Conservation (phyloP, 192 early-diverging fungal genomes). For the Diversispora eburnea region DNA sequence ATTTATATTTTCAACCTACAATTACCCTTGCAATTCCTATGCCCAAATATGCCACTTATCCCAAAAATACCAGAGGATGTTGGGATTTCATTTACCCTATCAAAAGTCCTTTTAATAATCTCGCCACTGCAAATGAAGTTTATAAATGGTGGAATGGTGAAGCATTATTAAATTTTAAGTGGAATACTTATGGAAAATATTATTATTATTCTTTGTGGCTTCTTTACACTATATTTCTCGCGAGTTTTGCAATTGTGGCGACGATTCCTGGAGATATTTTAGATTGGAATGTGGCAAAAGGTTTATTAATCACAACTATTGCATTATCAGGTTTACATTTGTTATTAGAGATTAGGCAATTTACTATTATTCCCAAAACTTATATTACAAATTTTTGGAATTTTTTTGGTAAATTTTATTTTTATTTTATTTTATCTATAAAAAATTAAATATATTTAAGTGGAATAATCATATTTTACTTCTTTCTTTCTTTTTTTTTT, state of each 20-base stretch:
- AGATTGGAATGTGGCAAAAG: not conserved
- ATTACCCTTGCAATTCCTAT: too few relatives aligned
- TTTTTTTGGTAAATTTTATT: not conserved
- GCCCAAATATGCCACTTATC: too few relatives aligned
- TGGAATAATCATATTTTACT: too few relatives aligned
- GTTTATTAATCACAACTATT: not conserved
- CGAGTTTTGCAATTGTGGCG: not conserved
- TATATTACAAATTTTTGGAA: not conserved
- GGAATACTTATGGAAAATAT: slow-evolving; percentile 1
- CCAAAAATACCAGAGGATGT: too few relatives aligned
- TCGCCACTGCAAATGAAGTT: too few relatives aligned
- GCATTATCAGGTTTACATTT: not conserved
- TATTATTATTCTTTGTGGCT: not conserved
- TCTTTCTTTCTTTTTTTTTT: too few relatives aligned
- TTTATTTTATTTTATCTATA: too few relatives aligned
- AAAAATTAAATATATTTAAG: too few relatives aligned
- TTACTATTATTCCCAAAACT: not conserved
- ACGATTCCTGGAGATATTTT: not conserved
- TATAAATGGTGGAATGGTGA: not conserved
- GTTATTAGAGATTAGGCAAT: not conserved
- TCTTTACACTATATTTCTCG: not conserved
- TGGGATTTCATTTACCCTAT: too few relatives aligned
- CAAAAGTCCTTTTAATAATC: too few relatives aligned
- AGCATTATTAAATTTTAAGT: slow-evolving; percentile 16
- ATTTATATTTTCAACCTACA: too few relatives aligned